Base-by-base conservation (phyloP, 2,329 filamentous ascomycete genomes). In the Chaetomium sp. region DNA sequence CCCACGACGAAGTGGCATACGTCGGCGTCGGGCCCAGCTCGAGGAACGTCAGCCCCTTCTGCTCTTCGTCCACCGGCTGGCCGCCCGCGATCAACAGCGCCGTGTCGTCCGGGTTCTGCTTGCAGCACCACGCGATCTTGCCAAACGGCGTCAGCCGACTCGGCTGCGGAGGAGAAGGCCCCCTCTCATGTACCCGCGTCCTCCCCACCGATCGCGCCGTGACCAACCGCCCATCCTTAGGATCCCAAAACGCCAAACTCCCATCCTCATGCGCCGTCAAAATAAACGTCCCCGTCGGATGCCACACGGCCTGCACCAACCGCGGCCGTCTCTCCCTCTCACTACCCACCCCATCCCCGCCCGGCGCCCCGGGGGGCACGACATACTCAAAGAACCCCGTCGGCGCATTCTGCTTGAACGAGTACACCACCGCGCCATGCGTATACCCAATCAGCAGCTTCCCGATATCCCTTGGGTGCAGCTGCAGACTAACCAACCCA, bases 241-340 rank as follows among this genome's bases (percentile, higher is more conserved):
- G 77, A 69, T 99, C 94, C 91, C 92, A 99, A 63, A 97, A 87
- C 0, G 95, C 92, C 47, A 99, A 75, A 64, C 89, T 96, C 37
- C 88, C 87, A 68, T 99, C 94, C 54, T 96, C 91, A 67, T 96
- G 88, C 1, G 86, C 88, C 0, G 90, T 95, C 62, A 94, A 69
- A 40, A 96, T 74, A 65, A 96, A 96, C 0, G 89, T 95, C 0
- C 91, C 94, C 1, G 89, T 95, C 0, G 94, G 94, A 72, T 99
- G 94, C 91, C 92, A 99, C 12, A 92, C 70, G 1, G 90, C 91
- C 63, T 95, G 88, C 1, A 86, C 89, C 59, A 97, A 72, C 56
- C 80, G 82, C 11, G 92, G 94, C 63, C 79, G 82, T 50, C 91
- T 83, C 57, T 80, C 69, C 11, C 79, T 79, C 55, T 85, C 82